Evolutionary conservation across 1,139 yeast genomes (phyloP).

Genomic region (Candida gigantensis): DNA sequence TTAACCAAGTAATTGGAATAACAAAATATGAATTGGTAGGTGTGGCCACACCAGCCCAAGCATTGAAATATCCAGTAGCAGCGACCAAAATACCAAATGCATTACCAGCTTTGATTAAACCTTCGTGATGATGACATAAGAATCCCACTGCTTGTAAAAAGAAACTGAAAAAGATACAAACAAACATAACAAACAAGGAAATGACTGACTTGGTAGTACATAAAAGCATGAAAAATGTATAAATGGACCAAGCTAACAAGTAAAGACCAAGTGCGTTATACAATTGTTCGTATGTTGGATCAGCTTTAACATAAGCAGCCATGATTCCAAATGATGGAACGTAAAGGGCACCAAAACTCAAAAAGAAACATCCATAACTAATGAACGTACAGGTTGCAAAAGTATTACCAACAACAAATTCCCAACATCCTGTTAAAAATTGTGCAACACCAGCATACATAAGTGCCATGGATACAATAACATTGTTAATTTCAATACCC

Average conservation of each 20-base stretch:
- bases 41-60: conserved; percentile 74
- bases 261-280: conserved; percentile 37
- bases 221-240: conserved; percentile 35
- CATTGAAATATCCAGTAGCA: conserved; percentile 23
- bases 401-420: conserved; percentile 33
- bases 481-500: conserved; percentile 31
- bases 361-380: conserved; percentile 41
- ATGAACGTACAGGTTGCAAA: conserved; percentile 38
- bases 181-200: conserved; percentile 31
- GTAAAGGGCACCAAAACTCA: conserved; percentile 33
- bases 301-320: conserved; percentile 46
- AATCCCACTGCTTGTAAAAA: conserved; percentile 37
- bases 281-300: conserved; percentile 21
- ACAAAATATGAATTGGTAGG: conserved; percentile 58
- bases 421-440: conserved; percentile 51
- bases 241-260: conserved; percentile 41
- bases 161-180: conserved; percentile 34
- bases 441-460: conserved; percentile 48
- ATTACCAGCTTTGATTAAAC: conserved; percentile 63
- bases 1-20: conserved; percentile 3
- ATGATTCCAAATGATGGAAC: conserved; percentile 49
- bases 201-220: conserved; percentile 40
- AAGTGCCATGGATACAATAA: conserved; percentile 40
- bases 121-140: conserved; percentile 27
- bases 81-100: conserved; percentile 67